phyloP scores from a whole-genome alignment of 352 stramenopile genomes.

The Globisporangium lucens region DNA sequence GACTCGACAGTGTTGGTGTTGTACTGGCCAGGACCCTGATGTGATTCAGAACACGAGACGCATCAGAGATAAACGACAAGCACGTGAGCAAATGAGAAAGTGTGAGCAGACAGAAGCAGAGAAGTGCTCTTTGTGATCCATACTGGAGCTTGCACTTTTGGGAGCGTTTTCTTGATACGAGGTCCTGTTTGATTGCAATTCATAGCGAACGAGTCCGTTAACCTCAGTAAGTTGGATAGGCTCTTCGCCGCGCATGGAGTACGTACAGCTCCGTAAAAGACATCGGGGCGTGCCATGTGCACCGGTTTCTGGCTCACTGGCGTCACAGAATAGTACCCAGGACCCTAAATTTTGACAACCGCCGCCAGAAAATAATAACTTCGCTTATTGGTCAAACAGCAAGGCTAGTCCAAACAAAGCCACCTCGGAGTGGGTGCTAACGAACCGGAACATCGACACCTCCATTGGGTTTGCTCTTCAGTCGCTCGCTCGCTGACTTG shows the following conservation, averaged over 20 bases:
- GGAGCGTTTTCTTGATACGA: conserved; percentile 61
- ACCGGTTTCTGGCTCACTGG: conserved; percentile 43
- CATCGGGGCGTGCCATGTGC: conserved; percentile 65
- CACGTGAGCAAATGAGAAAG: background rate
- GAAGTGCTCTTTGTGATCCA: conserved; percentile 3
- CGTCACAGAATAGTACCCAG: conserved; percentile 49
- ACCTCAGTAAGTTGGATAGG: background rate
- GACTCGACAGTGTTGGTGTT: conserved; percentile 64
- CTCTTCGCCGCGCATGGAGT: background rate
- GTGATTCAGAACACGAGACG: background rate
- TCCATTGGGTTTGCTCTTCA: conserved; percentile 33
- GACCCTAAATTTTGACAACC: conserved; percentile 31
- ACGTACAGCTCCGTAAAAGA: conserved; percentile 64
- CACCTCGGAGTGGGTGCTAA: background rate
- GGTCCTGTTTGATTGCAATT: conserved; percentile 31
- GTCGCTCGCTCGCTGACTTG: conserved; percentile 60
- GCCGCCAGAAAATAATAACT: background rate
- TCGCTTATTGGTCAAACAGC: background rate
- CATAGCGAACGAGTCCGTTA: background rate
- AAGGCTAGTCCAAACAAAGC: background rate
- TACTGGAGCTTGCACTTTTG: conserved; percentile 59
- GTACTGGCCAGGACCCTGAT: conserved; percentile 71
- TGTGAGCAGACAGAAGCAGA: too few species aligned
- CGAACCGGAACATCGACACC: conserved; percentile 45
- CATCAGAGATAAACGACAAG: background rate